A percentile compares a stretch with the other conserved stretches of the same genome.
phyloP scores from a whole-genome alignment of 805 yeast species.

The Candida michaelii region DNA sequence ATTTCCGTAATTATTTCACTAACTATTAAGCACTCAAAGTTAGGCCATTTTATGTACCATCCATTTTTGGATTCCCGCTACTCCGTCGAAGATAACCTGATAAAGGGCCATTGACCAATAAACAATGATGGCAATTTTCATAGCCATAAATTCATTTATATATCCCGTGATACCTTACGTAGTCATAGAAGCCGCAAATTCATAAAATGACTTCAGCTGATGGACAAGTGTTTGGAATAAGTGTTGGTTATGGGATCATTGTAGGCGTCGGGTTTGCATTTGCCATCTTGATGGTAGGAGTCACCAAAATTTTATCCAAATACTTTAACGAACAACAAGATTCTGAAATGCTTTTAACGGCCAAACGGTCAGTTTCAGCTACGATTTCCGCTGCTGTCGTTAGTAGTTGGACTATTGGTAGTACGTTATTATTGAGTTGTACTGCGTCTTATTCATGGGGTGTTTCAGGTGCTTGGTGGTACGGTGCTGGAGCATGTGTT shows the following conservation, averaged over 20 bases:
- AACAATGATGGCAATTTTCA: too few species aligned
- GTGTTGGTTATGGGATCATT: slow-evolving; percentile 41
- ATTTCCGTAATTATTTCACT: too few species aligned
- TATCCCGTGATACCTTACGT: too few species aligned
- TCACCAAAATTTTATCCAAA: slow-evolving; percentile 32
- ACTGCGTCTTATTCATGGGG: slow-evolving; percentile 21
- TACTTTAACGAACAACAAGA: slow-evolving; percentile 41
- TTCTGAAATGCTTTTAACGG: slow-evolving; percentile 46
- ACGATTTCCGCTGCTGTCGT: slow-evolving; percentile 45
- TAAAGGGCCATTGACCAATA: too few species aligned
- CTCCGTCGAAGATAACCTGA: too few species aligned
- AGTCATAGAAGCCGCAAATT: too few species aligned
- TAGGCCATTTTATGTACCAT: too few species aligned
- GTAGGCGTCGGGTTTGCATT: slow-evolving; percentile 46
- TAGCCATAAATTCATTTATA: too few species aligned
- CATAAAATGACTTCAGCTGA: slow-evolving; percentile 6
- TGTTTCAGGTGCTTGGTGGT: slow-evolving; percentile 34
- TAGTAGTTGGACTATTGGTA: slow-evolving; percentile 48
- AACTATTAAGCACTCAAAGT: too few species aligned
- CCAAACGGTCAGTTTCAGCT: slow-evolving; percentile 40
- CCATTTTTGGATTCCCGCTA: too few species aligned
- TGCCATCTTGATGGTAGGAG: slow-evolving; percentile 36
- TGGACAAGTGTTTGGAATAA: slow-evolving; percentile 15
- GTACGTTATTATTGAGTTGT: slow-evolving; percentile 30
- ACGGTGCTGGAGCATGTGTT: slow-evolving; percentile 38